Conservation (phyloP, 495 filamentous ascomycete genomes). For the Pyronema omphalodes region DNA sequence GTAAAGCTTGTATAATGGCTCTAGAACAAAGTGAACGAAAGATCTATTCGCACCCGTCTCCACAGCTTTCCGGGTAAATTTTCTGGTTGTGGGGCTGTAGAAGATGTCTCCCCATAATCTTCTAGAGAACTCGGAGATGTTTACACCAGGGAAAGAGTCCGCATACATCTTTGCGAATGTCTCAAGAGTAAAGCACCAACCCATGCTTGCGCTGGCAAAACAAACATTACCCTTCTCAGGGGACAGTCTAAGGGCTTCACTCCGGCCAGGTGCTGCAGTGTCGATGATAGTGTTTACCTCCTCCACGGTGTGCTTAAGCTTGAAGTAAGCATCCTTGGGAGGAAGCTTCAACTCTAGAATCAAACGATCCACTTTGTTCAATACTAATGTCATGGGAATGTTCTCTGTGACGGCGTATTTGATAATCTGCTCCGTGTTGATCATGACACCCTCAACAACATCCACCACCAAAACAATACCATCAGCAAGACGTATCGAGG, state of each 20-base stretch:
- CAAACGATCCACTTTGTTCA: conserved; percentile 94
- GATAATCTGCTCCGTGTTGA: conserved; percentile 91
- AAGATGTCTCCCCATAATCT: conserved; percentile 94
- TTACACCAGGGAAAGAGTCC: conserved; percentile 64
- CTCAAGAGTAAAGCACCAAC: conserved; percentile 85
- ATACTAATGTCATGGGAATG: conserved; percentile 67
- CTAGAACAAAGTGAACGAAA: conserved; percentile 87
- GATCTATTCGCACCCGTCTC: conserved; percentile 67
- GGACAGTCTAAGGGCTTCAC: conserved; percentile 62
- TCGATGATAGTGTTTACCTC: conserved; percentile 95
- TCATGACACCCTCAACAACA: conserved; percentile 93
- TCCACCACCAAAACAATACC: conserved; percentile 88
- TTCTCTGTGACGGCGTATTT: conserved; percentile 84
- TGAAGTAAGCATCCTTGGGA: conserved; percentile 93
- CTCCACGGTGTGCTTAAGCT: conserved; percentile 92
- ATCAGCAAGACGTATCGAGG: conserved; percentile 70
- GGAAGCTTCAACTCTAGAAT: conserved; percentile 91
- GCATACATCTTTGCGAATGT: conserved; percentile 95
- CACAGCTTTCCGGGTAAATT: conserved; percentile 69
- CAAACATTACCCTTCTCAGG: conserved; percentile 95
- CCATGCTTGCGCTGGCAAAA: conserved; percentile 83
- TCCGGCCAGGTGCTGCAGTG: conserved; percentile 63
- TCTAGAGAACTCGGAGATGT: conserved; percentile 56
- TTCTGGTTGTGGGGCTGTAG: conserved; percentile 75
- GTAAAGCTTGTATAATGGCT: conserved; percentile 95